Conservation (phyloP, 176 grass and related monocot genomes). For the Juncus inflexus region DNA sequence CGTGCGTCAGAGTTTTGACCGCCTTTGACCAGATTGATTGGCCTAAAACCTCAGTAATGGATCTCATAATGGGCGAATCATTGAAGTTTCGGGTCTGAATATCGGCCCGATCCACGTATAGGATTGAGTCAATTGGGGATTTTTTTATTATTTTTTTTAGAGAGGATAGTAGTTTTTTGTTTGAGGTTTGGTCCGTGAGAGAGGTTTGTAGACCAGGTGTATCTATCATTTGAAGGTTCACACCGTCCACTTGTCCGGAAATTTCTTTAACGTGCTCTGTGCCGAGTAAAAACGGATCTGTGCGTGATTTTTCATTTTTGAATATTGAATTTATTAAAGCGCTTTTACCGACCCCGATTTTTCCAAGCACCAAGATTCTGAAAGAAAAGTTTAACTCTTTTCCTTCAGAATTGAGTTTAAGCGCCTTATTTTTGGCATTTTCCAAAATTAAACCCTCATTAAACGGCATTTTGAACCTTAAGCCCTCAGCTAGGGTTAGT, state of each 20-base stretch:
- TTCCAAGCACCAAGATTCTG: conserved; percentile 83
- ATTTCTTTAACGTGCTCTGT: conserved; percentile 57
- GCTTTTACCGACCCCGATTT: conserved; percentile 88
- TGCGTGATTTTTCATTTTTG: conserved; percentile 56
- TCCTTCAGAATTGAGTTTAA: conserved; percentile 55
- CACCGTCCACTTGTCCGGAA: conserved; percentile 57
- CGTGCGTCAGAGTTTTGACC: conserved; percentile 74
- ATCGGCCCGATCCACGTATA: conserved; percentile 91
- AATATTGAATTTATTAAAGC: conserved; percentile 92
- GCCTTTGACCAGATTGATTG: conserved; percentile 57
- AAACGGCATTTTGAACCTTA: conserved; percentile 43
- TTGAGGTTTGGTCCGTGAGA: conserved; percentile 56
- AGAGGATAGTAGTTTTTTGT: conserved; percentile 61
- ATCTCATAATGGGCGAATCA: conserved; percentile 46
- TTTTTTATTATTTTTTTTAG: conserved; percentile 75
- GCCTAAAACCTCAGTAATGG: conserved; percentile 70
- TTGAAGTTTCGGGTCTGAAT: conserved; percentile 48
- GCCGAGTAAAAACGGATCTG: conserved; percentile 58
- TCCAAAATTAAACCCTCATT: conserved; percentile 48
- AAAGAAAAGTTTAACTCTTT: conserved; percentile 68
- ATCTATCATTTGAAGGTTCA: conserved; percentile 68
- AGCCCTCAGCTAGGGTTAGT: conserved; percentile 59
- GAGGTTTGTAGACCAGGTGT: conserved; percentile 71
- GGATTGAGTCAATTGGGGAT: conserved; percentile 64
- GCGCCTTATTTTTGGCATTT: conserved; percentile 64